Base-by-base conservation (phyloP, 164 flowering plant species). In the Vitis rotundifolia region DNA sequence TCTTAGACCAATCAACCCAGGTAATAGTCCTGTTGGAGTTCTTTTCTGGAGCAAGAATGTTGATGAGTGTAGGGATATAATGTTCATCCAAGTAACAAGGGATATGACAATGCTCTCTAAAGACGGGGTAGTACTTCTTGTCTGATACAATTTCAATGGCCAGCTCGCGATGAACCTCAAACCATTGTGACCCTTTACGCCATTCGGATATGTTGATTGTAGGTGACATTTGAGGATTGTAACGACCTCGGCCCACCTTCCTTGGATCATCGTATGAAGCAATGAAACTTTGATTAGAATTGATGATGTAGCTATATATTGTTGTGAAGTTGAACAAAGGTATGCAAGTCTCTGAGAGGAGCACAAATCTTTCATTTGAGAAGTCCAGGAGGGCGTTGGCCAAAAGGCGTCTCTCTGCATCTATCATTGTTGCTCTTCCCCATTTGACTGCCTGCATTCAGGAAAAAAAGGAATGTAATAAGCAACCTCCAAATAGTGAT, bases 121-220 rank as follows among this genome's bases (percentile, higher is more conserved):
- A 87, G 0, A 81, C 2, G 0, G 71, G 69, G 66, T 56, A 80
- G 49, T 83, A 89, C 9, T 53, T 80, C 1, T 10, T 22, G 64
- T 89, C 93, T 0, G 86, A 74, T 2, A 89, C 55, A 7, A 84
- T 73, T 31, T 77, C 80, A 1, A 87, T 2, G 31, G 91, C 91
- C 0, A 84, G 26, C 2, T 71, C 53, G 3, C 91, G 80, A 58
- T 66, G 48, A 8, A 80, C 68, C 59, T 81, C 88, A 49, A 88
- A 83, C 92, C 92, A 88, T 19, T 86, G 92, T 1, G 87, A 82
- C n/a, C 92, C 92, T 68, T 88, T 86, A 1, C 89, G 80, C 92
- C 92, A 88, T 0, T 85, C 71, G 0, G 61, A 9, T 8, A 86
- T 55, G 4, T 70, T 49, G 8, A 88, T 66, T 0, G 29, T 9